Conservation (phyloP, 805 yeast genomes). For the fission yeast (Schizosaccharomyces pombe) region DNA sequence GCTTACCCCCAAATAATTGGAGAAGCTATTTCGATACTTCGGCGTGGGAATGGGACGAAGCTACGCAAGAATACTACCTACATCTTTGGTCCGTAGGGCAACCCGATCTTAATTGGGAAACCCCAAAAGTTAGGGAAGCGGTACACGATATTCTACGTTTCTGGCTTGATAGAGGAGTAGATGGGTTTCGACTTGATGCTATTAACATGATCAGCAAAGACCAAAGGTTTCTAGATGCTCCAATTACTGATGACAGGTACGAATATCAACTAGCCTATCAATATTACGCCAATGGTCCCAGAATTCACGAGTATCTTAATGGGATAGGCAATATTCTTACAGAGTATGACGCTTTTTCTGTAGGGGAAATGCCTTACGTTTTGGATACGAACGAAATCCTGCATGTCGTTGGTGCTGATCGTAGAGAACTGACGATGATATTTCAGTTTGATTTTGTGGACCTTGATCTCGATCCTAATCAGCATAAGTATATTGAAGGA, state of each 20-base stretch:
- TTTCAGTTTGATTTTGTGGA: slow-evolving; percentile 13
- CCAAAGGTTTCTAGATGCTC: slow-evolving; percentile 26
- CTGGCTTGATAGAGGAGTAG: slow-evolving; percentile 34
- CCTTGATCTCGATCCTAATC: slow-evolving; percentile 6
- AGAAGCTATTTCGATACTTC: slow-evolving; percentile 27
- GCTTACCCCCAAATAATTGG: slow-evolving; percentile 38
- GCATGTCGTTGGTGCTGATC: slow-evolving; percentile 16
- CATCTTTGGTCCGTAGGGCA: slow-evolving; percentile 30
- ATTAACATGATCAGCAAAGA: slow-evolving; percentile 31
- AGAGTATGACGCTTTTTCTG: slow-evolving; percentile 30
- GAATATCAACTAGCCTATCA: slow-evolving; percentile 21
- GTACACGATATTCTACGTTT: slow-evolving; percentile 24
- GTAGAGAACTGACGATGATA: slow-evolving; percentile 12
- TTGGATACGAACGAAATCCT: slow-evolving; percentile 22
- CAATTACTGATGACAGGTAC: slow-evolving; percentile 21
- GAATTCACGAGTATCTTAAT: slow-evolving; percentile 34
- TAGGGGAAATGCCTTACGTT: slow-evolving; percentile 30
- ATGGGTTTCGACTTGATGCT: slow-evolving; percentile 36
- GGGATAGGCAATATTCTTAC: slow-evolving; percentile 26
- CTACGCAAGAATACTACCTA: slow-evolving; percentile 31
- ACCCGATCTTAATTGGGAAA: slow-evolving; percentile 44
- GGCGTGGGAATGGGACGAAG: slow-evolving; percentile 35
- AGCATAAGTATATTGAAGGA: neutral
- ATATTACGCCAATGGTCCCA: slow-evolving; percentile 24
- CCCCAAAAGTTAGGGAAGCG: slow-evolving; percentile 18